These are phyloP conservation scores for Pichia nanzhaoensis DNA, from an alignment of 805 yeast species.

Conservation along the genomic window DNA sequence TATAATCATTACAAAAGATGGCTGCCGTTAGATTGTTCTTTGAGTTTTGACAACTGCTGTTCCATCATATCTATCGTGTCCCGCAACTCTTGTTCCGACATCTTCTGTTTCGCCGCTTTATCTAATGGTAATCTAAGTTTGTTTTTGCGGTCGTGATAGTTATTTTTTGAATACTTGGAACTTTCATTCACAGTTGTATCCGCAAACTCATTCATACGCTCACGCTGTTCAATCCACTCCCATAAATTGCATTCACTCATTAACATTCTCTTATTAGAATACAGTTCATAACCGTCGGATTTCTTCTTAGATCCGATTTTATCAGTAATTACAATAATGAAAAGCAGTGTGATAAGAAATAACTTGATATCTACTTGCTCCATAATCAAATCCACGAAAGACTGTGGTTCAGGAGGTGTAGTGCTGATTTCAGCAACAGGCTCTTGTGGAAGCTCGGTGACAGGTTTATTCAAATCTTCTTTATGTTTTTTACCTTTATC, in stretches of 20 bases:
- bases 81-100: conserved; percentile 37
- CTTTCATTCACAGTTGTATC: neutral
- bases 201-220: neutral
- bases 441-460: conserved; percentile 3
- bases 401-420: conserved; percentile 9
- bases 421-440: conserved; percentile 5
- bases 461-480: conserved; percentile 8
- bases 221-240: conserved; percentile 55
- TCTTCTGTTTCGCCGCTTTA: conserved; percentile 4
- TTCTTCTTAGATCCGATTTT: conserved; percentile 2
- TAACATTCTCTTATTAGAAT: conserved; percentile 27
- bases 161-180: neutral
- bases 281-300: conserved; percentile 8
- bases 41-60: conserved; percentile 33
- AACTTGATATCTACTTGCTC: conserved; percentile 22
- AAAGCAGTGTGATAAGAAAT: conserved; percentile 16
- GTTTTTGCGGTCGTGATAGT: neutral
- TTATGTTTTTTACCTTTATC: conserved; percentile 5
- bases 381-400: conserved; percentile 12
- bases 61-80: conserved; percentile 43
- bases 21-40: conserved; percentile 3
- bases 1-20: neutral
- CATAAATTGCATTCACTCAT: conserved; percentile 57
- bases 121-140: conserved; percentile 2
- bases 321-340: conserved; percentile 19